Conservation (phyloP, 208 protist genomes). For the Acanthamoeba divionensis region DNA sequence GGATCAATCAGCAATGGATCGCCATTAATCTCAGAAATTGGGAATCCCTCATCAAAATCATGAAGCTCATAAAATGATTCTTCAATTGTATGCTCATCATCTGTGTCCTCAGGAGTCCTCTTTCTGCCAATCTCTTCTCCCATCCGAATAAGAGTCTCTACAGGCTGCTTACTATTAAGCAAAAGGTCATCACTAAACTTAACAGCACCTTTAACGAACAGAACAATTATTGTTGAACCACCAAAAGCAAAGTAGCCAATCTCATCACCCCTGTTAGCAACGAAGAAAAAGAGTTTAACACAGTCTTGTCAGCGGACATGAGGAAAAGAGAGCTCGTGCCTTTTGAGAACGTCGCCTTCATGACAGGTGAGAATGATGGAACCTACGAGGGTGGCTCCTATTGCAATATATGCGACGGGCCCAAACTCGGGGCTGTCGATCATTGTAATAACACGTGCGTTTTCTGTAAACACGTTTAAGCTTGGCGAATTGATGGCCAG, state of each 20-base stretch:
- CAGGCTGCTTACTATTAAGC: slow-evolving; percentile 61
- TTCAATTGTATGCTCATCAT: too few relatives aligned
- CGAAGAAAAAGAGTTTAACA: neutral
- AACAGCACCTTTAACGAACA: slow-evolving; percentile 73
- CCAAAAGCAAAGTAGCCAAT: slow-evolving; percentile 83
- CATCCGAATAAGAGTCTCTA: slow-evolving; percentile 42
- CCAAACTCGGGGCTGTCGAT: slow-evolving; percentile 77
- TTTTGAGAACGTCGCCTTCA: slow-evolving; percentile 33
- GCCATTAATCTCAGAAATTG: too few relatives aligned
- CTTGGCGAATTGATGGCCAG: slow-evolving; percentile 68
- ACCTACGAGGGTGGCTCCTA: slow-evolving; percentile 79
- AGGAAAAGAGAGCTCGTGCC: neutral
- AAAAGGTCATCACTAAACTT: slow-evolving; percentile 76
- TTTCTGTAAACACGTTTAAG: slow-evolving; percentile 79
- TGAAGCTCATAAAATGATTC: too few relatives aligned
- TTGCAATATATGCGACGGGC: neutral
- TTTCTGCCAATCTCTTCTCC: neutral
- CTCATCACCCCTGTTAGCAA: slow-evolving; percentile 76
- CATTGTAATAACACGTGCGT: slow-evolving; percentile 69
- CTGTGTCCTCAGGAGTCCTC: neutral
- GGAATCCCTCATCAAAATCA: too few relatives aligned
- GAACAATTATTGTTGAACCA: slow-evolving; percentile 76
- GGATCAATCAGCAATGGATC: too few relatives aligned
- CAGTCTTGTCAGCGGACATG: neutral
- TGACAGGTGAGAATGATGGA: slow-evolving; percentile 68